Conservation (phyloP, 106 monocot species). For the Platanthera zijinensis region DNA sequence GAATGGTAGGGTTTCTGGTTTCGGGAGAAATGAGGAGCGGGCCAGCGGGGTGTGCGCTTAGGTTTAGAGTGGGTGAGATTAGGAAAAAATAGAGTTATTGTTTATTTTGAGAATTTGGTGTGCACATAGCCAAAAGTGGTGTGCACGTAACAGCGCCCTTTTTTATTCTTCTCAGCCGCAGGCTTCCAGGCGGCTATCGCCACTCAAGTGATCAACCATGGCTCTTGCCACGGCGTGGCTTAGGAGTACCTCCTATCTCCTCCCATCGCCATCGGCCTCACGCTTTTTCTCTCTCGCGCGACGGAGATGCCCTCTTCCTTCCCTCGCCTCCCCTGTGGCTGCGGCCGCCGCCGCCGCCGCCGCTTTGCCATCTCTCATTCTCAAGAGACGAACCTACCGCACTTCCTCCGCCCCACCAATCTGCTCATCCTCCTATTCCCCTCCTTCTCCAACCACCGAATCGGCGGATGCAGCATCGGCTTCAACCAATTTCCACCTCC, state of each 20-base stretch:
- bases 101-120: too few species aligned
- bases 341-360: too few species aligned
- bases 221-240: conserved; percentile 1
- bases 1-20: too few species aligned
- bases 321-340: not conserved
- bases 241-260: not conserved
- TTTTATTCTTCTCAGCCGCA: not conserved
- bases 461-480: not conserved
- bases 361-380: not conserved
- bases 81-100: too few species aligned
- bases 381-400: not conserved
- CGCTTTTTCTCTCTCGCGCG: not conserved
- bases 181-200: not conserved
- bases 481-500: conserved; percentile 32
- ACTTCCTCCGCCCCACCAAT: not conserved
- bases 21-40: too few species aligned
- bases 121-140: too few species aligned
- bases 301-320: not conserved
- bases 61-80: too few species aligned
- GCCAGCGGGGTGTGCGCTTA: too few species aligned
- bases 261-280: not conserved
- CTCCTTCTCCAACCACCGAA: not conserved
- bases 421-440: not conserved
- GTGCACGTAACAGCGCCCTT: too few species aligned
- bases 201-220: not conserved